Evolutionary conservation across 129 eudicot genomes (phyloP).

Genomic region (Helianthus annuus): HanXRQr2.0-SUNRISE NC_035437.2:172797642-172798141

Average conservation of each 20-base stretch:
- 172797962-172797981: too few relatives aligned
- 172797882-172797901: background rate
- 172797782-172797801: slow-evolving; percentile 23
- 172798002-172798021: too few relatives aligned
- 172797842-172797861: slow-evolving; percentile 5
- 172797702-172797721: background rate
- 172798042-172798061: too few relatives aligned
- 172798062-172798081: too few relatives aligned
- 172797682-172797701: too few relatives aligned
- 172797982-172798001: too few relatives aligned
- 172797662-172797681: background rate
- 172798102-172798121: too few relatives aligned
- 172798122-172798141: too few relatives aligned
- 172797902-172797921: background rate
- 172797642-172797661: background rate
- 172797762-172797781: slow-evolving; percentile 32
- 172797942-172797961: background rate
- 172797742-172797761: slow-evolving; percentile 47
- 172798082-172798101: too few relatives aligned
- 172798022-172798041: too few relatives aligned
- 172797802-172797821: slow-evolving; percentile 8
- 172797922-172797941: background rate
- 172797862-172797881: background rate
- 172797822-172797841: slow-evolving; percentile 34
- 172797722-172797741: slow-evolving; percentile 17